These are phyloP conservation scores for Juglanconis oblonga DNA, from an alignment of 2,329 filamentous ascomycete genomes.

Conservation along the genomic window DNA sequence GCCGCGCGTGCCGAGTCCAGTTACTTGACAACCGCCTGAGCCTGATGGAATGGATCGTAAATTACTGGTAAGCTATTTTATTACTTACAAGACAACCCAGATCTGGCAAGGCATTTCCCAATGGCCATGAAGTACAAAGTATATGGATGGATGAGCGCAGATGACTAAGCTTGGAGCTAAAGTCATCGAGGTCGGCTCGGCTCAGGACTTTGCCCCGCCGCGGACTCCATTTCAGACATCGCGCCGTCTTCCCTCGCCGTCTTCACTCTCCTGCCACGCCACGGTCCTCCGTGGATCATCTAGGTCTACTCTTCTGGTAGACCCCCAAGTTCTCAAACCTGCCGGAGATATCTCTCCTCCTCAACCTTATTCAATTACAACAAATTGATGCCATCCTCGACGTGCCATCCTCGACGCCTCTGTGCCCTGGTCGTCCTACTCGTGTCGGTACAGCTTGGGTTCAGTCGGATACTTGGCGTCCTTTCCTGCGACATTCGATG, in stretches of 20 bases:
- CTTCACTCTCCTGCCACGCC: neutral
- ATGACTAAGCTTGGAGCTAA: neutral
- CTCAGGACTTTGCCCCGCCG: constrained; percentile 6
- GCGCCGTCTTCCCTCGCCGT: neutral
- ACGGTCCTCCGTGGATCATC: neutral
- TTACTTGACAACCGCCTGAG: too few relatives aligned
- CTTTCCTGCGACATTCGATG: too few relatives aligned
- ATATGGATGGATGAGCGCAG: neutral
- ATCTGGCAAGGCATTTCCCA: neutral
- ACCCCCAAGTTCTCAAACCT: neutral
- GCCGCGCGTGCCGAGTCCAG: too few relatives aligned
- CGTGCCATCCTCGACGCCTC: neutral
- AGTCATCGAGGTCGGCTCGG: neutral
- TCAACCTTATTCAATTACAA: too few relatives aligned
- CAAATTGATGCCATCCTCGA: neutral
- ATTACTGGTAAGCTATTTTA: too few relatives aligned
- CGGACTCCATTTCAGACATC: neutral
- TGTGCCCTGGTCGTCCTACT: neutral
- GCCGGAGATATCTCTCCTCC: too few relatives aligned
- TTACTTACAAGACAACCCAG: too few relatives aligned
- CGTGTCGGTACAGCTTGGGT: too few relatives aligned
- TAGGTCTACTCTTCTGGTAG: neutral
- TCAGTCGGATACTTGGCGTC: too few relatives aligned
- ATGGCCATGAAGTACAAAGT: too few relatives aligned
- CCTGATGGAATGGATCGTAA: too few relatives aligned